Conservation (phyloP, 257 asterid genomes). For the Rhazya stricta region DNA sequence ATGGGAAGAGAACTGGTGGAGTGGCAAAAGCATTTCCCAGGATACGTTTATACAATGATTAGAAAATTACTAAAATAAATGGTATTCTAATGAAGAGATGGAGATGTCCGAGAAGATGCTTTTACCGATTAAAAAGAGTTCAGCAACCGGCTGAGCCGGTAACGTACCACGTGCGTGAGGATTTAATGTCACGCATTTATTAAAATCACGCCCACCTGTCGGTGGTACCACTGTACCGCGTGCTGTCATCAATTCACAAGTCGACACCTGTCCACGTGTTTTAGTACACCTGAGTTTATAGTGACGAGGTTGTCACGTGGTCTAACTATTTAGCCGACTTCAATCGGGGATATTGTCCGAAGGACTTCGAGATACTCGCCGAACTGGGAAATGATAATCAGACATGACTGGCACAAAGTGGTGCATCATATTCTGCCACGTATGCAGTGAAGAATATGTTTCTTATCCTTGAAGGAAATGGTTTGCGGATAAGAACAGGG, state of each 20-base stretch:
- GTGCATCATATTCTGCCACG: background rate
- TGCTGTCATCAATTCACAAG: background rate
- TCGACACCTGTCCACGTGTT: constrained; percentile 5
- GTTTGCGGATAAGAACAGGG: constrained; percentile 2
- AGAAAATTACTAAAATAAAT: background rate
- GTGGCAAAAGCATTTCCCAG: background rate
- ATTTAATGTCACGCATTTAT: background rate
- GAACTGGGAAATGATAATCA: background rate
- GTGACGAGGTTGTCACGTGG: constrained; percentile 5
- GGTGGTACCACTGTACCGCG: background rate
- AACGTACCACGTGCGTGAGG: constrained; percentile 11
- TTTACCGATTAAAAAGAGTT: constrained; percentile 1
- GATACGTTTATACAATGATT: background rate
- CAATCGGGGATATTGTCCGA: background rate
- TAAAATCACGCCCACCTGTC: background rate
- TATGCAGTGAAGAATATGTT: background rate
- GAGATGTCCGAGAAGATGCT: background rate
- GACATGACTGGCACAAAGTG: background rate
- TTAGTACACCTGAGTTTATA: background rate
- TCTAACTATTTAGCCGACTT: background rate
- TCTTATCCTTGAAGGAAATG: background rate
- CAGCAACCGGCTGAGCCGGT: constrained; percentile 15
- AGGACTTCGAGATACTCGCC: constrained; percentile 1
- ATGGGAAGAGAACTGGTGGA: background rate
- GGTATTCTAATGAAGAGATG: background rate